phyloP scores from a whole-genome alignment of 768 basidiomycete species.

The Daedaleopsis sinensis region DNA sequence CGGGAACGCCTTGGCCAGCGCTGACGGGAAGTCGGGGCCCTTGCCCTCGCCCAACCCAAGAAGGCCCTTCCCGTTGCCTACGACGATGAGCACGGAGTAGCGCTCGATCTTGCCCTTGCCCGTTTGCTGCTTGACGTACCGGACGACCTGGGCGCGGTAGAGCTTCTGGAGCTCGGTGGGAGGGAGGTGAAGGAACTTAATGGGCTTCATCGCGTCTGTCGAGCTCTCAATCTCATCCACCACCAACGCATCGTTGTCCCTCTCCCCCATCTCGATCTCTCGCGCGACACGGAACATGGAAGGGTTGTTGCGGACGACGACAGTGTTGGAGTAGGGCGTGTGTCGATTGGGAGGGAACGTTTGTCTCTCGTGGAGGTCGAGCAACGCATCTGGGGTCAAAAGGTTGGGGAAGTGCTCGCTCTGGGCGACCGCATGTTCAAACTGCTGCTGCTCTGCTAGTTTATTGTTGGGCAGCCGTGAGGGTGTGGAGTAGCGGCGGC shows the following conservation, averaged over 20 bases:
- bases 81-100: constrained; percentile 63
- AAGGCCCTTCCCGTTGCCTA: constrained; percentile 83
- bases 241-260: constrained; percentile 32
- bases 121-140: constrained; percentile 84
- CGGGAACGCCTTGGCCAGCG: constrained; percentile 58
- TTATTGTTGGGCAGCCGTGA: background rate
- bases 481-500: constrained; percentile 12
- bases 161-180: constrained; percentile 34
- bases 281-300: constrained; percentile 56
- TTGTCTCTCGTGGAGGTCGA: constrained; percentile 60
- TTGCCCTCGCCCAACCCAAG: constrained; percentile 86
- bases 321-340: constrained; percentile 60
- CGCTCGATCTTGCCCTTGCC: constrained; percentile 88
- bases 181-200: constrained; percentile 40
- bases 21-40: constrained; percentile 56
- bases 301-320: constrained; percentile 72
- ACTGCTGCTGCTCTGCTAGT: constrained; percentile 6
- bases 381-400: constrained; percentile 60
- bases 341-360: constrained; percentile 55
- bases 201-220: constrained; percentile 17
- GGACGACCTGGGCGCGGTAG: constrained; percentile 46
- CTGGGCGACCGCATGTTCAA: constrained; percentile 1
- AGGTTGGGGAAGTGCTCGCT: constrained; percentile 53
- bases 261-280: constrained; percentile 35
- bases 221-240: constrained; percentile 22